Evolutionary conservation across 2,329 filamentous ascomycete species (phyloP).

Genomic region (Penicillium sp.): DNA sequence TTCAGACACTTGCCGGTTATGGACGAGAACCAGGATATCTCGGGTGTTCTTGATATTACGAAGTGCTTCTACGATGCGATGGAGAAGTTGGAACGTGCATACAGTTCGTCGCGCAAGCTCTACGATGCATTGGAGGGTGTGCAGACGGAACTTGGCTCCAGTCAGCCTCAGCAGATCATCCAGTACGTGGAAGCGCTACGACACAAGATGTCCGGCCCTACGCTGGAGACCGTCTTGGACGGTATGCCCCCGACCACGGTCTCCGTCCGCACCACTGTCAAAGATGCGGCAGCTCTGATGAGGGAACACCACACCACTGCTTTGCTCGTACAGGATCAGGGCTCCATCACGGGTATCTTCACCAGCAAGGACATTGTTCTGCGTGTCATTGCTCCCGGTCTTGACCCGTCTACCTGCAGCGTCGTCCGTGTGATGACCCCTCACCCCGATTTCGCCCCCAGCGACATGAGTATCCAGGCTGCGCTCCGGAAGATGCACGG

Average conservation of each 20-base stretch:
- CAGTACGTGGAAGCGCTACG: conserved; percentile 95
- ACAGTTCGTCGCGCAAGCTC: conserved; percentile 89
- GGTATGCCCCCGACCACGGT: conserved; percentile 89
- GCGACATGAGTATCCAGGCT: conserved; percentile 98
- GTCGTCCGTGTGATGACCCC: conserved; percentile 98
- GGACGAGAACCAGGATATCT: conserved; percentile 99
- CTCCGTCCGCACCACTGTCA: conserved; percentile 89
- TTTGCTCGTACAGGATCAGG: conserved; percentile 89
- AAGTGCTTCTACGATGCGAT: conserved; percentile 99
- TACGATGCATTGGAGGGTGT: conserved; percentile 97
- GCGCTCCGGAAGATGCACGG: conserved; percentile 98
- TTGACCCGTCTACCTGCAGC: conserved; percentile 90
- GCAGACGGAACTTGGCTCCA: conserved; percentile 89
- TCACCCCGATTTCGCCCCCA: conserved; percentile 94
- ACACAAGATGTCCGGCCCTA: conserved; percentile 94
- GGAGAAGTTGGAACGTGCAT: conserved; percentile 97
- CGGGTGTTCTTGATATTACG: conserved; percentile 93
- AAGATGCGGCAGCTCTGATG: conserved; percentile 90
- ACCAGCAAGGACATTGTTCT: conserved; percentile 98
- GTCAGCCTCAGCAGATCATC: conserved; percentile 95
- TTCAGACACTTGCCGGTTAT: conserved; percentile 97
- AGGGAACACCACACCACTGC: conserved; percentile 99
- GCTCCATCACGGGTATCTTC: conserved; percentile 96
- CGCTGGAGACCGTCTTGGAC: conserved; percentile 84
- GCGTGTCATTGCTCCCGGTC: conserved; percentile 89